Evolutionary conservation across 2,329 filamentous ascomycete genomes (phyloP).

Genomic region (Colletotrichum orchidophilum): DNA sequence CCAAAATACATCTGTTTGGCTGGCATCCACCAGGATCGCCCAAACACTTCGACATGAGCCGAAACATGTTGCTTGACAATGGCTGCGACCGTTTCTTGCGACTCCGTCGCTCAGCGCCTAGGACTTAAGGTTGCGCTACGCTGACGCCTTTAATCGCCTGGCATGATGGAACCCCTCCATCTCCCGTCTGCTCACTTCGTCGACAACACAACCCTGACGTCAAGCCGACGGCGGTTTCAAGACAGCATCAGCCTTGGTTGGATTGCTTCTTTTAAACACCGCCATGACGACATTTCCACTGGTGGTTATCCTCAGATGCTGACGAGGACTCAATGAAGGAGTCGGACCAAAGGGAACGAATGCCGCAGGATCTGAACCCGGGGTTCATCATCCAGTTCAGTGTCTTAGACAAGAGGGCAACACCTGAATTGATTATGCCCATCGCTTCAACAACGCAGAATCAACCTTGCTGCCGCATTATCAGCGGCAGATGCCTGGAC

Average conservation of each 20-base stretch:
- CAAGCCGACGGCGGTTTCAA: conserved; percentile 17
- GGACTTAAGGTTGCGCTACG: conserved; percentile 8
- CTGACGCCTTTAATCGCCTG: conserved; percentile 12
- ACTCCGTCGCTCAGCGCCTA: conserved; percentile 10
- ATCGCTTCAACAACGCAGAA: neutral
- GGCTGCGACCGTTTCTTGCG: conserved; percentile 18
- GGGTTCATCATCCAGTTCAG: neutral
- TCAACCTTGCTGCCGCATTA: neutral
- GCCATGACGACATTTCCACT: neutral
- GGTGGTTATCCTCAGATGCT: neutral
- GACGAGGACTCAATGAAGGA: neutral
- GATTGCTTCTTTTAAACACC: neutral
- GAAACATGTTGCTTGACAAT: conserved; percentile 26
- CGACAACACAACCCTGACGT: neutral
- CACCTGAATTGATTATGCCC: neutral
- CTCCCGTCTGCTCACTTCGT: neutral
- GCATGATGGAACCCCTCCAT: conserved; percentile 4
- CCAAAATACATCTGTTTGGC: neutral
- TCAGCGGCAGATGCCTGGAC: neutral
- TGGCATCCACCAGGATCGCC: neutral
- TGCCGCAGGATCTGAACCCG: conserved; percentile 4
- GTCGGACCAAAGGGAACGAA: neutral
- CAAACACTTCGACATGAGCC: neutral
- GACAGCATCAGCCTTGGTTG: neutral
- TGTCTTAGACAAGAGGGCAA: conserved; percentile 1